Evolutionary conservation across 768 basidiomycete species (phyloP), one percentile per base, ranked within the genome.

Genomic region (Dentipellis fragilis): DNA sequence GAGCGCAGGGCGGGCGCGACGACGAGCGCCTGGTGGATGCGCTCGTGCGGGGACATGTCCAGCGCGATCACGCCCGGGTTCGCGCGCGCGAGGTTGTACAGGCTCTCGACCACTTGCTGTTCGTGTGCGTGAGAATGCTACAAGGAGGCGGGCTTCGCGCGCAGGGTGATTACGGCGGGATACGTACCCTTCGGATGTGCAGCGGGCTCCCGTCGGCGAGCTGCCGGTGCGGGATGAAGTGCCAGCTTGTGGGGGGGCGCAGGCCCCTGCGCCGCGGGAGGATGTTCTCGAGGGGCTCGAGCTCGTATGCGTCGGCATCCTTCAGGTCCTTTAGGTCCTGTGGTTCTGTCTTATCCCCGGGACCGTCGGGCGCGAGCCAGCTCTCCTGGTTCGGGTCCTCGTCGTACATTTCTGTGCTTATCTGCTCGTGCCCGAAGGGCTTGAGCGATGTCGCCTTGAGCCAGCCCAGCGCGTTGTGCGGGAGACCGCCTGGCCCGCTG

Each of bases 121-220:
- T 12, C 12, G 16, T 16, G 14, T 45, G 40, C 40, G 40, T 42
- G 14, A 19, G 42, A 17, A 17, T 12, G 42, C n/a, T n/a, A n/a
- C n/a, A n/a, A n/a, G n/a, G n/a, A 37, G 66, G 67, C 39, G 39
- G 39, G 39, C n/a, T n/a, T n/a, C n/a, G 10, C 14, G 11, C 17
- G 48, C 22, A 34, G 48, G 22, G 21, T 23, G 29, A 10, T 8
- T 8, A n/a, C 9, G 11, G 22, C 10, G 29, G 21, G 19, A 49
- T 22, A 65, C 67, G 67, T 10, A 69, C 51, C 40, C 67, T 64
- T 7, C 54, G 57, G 38, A 69, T 64, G 52, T 68, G 67, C 9
- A 65, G 52, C 35, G 56, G 51, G 14, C 53, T 57, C 11, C 29
- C 36, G 10, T 52, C 52, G 3, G 65, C 65, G 34, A 62, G 36